These are phyloP conservation scores for Myxozyma geophila DNA, from an alignment of 805 yeast species.

Conservation along the genomic window DNA sequence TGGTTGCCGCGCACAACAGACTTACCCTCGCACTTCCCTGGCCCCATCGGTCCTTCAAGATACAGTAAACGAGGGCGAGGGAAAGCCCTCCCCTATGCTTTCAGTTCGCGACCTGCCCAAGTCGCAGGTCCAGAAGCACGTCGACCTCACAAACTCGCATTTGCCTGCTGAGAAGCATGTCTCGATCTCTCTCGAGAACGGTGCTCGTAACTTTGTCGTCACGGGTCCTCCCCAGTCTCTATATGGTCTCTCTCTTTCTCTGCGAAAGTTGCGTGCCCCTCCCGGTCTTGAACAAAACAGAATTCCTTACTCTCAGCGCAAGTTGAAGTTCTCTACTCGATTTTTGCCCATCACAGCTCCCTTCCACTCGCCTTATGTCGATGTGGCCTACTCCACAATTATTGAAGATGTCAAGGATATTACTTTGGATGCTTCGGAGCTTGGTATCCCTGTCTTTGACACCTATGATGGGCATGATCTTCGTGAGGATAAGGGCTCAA, in stretches of 20 bases:
- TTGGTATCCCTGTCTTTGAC: slow-evolving; percentile 88
- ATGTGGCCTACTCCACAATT: slow-evolving; percentile 70
- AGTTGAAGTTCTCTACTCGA: slow-evolving; percentile 88
- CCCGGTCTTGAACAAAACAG: slow-evolving; percentile 94
- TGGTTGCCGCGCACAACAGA: slow-evolving; percentile 88
- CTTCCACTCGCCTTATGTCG: slow-evolving; percentile 88
- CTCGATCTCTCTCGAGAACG: slow-evolving; percentile 87
- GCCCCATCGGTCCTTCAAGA: slow-evolving; percentile 94
- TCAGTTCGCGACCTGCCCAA: slow-evolving; percentile 85
- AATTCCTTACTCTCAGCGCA: slow-evolving; percentile 91
- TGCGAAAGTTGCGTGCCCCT: slow-evolving; percentile 93
- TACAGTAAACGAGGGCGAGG: slow-evolving; percentile 91
- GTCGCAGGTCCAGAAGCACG: slow-evolving; percentile 76
- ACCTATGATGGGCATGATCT: slow-evolving; percentile 84
- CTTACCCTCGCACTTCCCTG: slow-evolving; percentile 90
- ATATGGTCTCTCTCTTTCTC: slow-evolving; percentile 89
- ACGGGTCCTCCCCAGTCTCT: slow-evolving; percentile 98
- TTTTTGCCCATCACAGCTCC: slow-evolving; percentile 96
- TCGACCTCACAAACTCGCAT: slow-evolving; percentile 88
- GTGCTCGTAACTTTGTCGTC: slow-evolving; percentile 93
- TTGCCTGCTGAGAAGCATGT: slow-evolving; percentile 90
- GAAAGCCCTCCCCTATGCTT: slow-evolving; percentile 96
- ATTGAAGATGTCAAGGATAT: slow-evolving; percentile 67
- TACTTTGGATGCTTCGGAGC: slow-evolving; percentile 57
- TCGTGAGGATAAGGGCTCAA: slow-evolving; percentile 55